phyloP scores from a whole-genome alignment of 2,329 filamentous ascomycete genomes.

The Apiospora phragmitis region DNA sequence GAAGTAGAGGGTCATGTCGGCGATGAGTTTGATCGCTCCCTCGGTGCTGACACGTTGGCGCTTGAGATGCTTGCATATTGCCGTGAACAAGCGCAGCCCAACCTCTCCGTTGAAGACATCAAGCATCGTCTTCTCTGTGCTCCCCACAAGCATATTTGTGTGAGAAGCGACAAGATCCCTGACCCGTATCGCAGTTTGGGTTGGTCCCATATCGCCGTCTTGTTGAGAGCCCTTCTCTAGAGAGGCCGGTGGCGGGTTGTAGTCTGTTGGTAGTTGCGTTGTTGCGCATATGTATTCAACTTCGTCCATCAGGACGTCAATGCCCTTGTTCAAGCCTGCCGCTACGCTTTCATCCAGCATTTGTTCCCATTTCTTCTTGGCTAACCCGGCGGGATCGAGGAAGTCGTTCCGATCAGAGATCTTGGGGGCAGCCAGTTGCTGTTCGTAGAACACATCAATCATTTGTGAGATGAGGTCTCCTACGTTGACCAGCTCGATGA shows the following conservation, averaged over 20 bases:
- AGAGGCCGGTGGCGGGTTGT: constrained; percentile 65
- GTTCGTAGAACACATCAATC: constrained; percentile 98
- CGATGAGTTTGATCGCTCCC: constrained; percentile 89
- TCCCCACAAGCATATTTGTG: constrained; percentile 89
- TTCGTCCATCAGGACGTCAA: constrained; percentile 97
- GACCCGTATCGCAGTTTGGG: constrained; percentile 74
- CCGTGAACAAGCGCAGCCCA: constrained; percentile 85
- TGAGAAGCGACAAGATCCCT: constrained; percentile 86
- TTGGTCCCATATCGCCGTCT: constrained; percentile 60
- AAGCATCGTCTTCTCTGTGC: constrained; percentile 95
- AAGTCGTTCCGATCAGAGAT: constrained; percentile 94
- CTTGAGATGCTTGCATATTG: constrained; percentile 96
- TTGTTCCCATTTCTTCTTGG: constrained; percentile 98
- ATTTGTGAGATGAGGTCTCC: constrained; percentile 98
- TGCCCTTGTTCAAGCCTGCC: constrained; percentile 93
- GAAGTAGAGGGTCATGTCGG: constrained; percentile 94
- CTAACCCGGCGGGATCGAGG: constrained; percentile 83
- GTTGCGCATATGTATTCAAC: constrained; percentile 94
- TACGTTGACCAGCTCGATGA: constrained; percentile 96
- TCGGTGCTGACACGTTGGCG: constrained; percentile 88
- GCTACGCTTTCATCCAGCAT: constrained; percentile 98
- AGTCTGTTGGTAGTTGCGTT: constrained; percentile 82
- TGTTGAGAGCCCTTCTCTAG: constrained; percentile 33
- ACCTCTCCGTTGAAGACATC: constrained; percentile 99
- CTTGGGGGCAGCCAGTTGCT: constrained; percentile 81